Evolutionary conservation across 2,329 filamentous ascomycete species (phyloP).

Genomic region (Ceratocystis cacaofunesta): DNA sequence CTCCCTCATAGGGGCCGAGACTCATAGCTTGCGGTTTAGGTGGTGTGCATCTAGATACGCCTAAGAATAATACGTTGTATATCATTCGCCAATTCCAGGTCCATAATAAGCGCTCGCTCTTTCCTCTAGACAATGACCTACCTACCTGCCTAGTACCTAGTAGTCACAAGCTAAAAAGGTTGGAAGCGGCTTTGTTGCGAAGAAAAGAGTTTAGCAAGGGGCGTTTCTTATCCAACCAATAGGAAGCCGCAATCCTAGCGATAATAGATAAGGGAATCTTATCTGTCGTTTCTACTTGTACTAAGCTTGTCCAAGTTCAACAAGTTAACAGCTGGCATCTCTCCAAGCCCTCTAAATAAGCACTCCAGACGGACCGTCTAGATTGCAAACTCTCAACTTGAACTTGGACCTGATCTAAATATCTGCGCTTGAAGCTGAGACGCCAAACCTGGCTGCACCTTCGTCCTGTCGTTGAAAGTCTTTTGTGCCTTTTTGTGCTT

Average conservation of each 20-base stretch:
- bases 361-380: background rate
- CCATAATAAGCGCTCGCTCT: background rate
- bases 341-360: background rate
- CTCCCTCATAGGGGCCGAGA: too few relatives aligned
- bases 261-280: background rate
- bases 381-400: background rate
- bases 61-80: background rate
- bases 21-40: background rate
- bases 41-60: too few relatives aligned
- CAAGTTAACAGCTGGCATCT: constrained; percentile 16
- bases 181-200: background rate
- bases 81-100: background rate
- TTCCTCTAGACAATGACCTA: background rate
- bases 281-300: background rate
- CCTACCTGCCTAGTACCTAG: too few relatives aligned
- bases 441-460: background rate
- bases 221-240: background rate
- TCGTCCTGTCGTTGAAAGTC: background rate
- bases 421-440: background rate
- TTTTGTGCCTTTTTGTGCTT: background rate
- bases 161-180: background rate
- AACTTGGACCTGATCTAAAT: background rate
- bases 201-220: background rate
- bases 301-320: background rate
- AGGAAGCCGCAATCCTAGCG: background rate